These are phyloP conservation scores for Podosphaera leucotricha DNA, from an alignment of 2,329 filamentous ascomycete species.

Conservation along the genomic window DNA sequence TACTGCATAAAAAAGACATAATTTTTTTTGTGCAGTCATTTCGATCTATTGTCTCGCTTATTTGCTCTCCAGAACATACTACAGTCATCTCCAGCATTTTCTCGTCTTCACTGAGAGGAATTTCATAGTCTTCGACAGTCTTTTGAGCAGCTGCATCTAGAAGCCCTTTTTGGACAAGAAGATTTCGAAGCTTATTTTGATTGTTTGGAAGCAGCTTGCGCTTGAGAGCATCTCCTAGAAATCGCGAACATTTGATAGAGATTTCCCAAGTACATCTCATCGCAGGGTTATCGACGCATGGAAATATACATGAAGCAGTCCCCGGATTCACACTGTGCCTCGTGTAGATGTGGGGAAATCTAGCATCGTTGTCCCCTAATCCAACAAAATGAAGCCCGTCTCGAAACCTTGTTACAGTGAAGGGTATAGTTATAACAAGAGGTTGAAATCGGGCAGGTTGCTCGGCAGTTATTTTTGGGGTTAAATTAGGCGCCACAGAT, in stretches of 20 bases:
- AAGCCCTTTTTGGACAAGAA: constrained; percentile 18
- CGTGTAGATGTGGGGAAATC: constrained; percentile 84
- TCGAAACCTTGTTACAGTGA: constrained; percentile 47
- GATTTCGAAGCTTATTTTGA: constrained; percentile 15
- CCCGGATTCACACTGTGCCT: constrained; percentile 58
- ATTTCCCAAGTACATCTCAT: constrained; percentile 73
- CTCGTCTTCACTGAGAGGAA: constrained; percentile 45
- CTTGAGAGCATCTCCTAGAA: constrained; percentile 51
- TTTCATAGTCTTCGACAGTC: constrained; percentile 14
- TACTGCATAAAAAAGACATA: constrained; percentile 57
- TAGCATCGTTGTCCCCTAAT: constrained; percentile 49
- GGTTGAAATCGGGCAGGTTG: constrained; percentile 26
- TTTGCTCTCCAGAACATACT: constrained; percentile 71
- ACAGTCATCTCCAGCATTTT: constrained; percentile 73
- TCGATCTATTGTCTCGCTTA: constrained; percentile 58
- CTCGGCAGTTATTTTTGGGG: constrained; percentile 15
- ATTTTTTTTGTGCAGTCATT: constrained; percentile 65
- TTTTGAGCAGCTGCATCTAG: constrained; percentile 2
- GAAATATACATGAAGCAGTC: constrained; percentile 67
- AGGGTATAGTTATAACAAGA: constrained; percentile 50
- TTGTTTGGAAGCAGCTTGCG: constrained; percentile 21
- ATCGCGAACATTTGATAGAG: constrained; percentile 64
- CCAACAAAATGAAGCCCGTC: constrained; percentile 88
- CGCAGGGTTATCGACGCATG: constrained; percentile 70
- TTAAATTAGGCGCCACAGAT: constrained; percentile 14